Base-by-base conservation (phyloP, 1,284 basidiomycete species). In the Peniophora sp. region DNA sequence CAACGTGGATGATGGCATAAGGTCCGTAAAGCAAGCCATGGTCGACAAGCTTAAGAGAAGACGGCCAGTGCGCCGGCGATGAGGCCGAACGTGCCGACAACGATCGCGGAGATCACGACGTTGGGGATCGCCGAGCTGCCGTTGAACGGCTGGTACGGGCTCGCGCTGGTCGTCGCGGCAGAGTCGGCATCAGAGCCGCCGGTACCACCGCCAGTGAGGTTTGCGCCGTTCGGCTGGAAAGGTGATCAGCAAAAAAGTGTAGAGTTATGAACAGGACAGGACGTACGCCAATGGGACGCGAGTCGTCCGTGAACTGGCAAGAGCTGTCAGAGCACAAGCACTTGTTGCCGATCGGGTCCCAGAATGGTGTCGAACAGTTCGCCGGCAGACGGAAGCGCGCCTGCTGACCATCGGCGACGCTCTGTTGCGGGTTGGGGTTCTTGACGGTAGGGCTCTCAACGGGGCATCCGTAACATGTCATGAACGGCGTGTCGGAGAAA, bases 301-400 rank as follows among this genome's bases (percentile, higher is more conserved):
- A 79, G 48, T 73, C 64, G 58, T 89, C 85, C 3, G 64, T 65
- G 64, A 89, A 89, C 1, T 72, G 67, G 64, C 87, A 89, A 1
- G 65, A 67, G 48, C 56, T 58, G 2, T 75, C 73, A 1, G 66
- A 73, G 66, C 85, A 89, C 49, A 83, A 68, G 58, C 87, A 90
- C 47, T 72, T 66, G 58, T 78, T 81, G 22, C 59, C 71, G 52
- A 89, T 75, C 3, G 87, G 86, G 65, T 89, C 85, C 84, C 83
- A 89, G 73, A 86, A 88, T 2, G 85, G 73, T 6, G 87, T 89
- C 9, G 82, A 83, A 65, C 88, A 91, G 70, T 88, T 87, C 9
- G 73, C 56, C 5, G 88, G 79, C 14, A 89, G 60, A 53, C 83
- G 73, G 65, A 69, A 71, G 50, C 83, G 78, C 36, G 72, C 57